phyloP scores from a whole-genome alignment of 2,329 filamentous ascomycete genomes.

The Didymella exigua region DNA sequence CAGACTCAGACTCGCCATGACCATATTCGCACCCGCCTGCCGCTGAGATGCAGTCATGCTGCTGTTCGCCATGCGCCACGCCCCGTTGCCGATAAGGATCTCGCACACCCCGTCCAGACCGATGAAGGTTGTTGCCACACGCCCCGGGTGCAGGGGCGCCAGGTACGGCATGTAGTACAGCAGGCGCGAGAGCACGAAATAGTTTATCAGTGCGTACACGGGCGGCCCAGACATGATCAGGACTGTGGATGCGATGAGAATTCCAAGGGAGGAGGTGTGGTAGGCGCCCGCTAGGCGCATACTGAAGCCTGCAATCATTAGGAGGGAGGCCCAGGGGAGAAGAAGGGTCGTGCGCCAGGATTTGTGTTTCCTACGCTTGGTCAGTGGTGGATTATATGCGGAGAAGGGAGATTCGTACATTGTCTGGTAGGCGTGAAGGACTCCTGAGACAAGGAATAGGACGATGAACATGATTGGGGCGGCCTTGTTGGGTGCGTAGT shows the following conservation, averaged over 20 bases:
- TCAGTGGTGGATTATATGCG: neutral
- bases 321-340: constrained; percentile 59
- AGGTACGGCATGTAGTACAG: constrained; percentile 67
- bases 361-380: constrained; percentile 56
- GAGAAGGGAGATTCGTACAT: constrained; percentile 52
- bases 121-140: constrained; percentile 65
- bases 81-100: constrained; percentile 59
- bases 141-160: constrained; percentile 62
- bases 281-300: constrained; percentile 60
- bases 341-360: constrained; percentile 62
- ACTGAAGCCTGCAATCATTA: constrained; percentile 64
- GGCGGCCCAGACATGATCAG: constrained; percentile 55
- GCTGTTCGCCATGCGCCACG: constrained; percentile 52
- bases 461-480: constrained; percentile 61
- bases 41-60: constrained; percentile 44
- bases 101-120: constrained; percentile 59
- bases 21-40: constrained; percentile 52
- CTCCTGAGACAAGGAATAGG: constrained; percentile 54
- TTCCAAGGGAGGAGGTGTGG: constrained; percentile 52
- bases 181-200: constrained; percentile 64
- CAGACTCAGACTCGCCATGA: constrained; percentile 58
- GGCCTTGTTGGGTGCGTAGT: constrained; percentile 61
- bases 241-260: constrained; percentile 51
- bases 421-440: constrained; percentile 62
- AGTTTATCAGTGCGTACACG: constrained; percentile 66